Base-by-base conservation (phyloP, 179 eudicot genomes). In the Spinacia oleracea region DNA sequence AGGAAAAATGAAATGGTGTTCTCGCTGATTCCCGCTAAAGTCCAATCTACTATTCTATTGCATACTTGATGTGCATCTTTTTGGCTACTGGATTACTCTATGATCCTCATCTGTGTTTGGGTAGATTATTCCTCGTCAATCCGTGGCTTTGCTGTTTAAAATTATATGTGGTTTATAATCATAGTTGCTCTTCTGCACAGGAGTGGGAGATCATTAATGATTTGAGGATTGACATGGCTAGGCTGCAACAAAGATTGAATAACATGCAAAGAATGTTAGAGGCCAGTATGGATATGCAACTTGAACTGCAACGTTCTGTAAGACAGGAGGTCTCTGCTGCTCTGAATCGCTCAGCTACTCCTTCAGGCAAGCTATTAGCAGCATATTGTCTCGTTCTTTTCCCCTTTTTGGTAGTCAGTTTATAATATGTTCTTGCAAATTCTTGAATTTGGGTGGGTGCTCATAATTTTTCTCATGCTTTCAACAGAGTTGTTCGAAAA, bases 231-330 rank as follows among this genome's bases (percentile, higher is more conserved):
- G 98, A 94, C 84, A 90, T 94, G 93, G 92, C 86, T 66, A 82
- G 85, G 84, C 92, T 94, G 74, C 92, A 91, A 72, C 93, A 94
- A 83, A 86, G 94, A 78, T 73, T 94, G 89, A 88, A 93, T 74
- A 85, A 85, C 77, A 94, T 94, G 98, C 97, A 94, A 81, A 88
- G 82, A 72, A 93, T 89, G 92, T 86, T 94, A 71, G 97, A 94
- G 78, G 79, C 97, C 70, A 91, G 94, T 87, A 91, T 94, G 93
- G 92, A 89, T 74, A 90, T 93, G 94, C 97, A 94, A 85, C 82
- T 93, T 68, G 98, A 93, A 85, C 79, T 94, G 87, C 97, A 93
- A 77, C 91, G 93, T 21, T 78, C 92, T 32, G 84, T 94, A 25
- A 82, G 85, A 62, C 91, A 91, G 83, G 96, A 92, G 82, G 90